phyloP scores from a whole-genome alignment of 805 yeast species.

The Barnettozyma wickerhamii region DNA sequence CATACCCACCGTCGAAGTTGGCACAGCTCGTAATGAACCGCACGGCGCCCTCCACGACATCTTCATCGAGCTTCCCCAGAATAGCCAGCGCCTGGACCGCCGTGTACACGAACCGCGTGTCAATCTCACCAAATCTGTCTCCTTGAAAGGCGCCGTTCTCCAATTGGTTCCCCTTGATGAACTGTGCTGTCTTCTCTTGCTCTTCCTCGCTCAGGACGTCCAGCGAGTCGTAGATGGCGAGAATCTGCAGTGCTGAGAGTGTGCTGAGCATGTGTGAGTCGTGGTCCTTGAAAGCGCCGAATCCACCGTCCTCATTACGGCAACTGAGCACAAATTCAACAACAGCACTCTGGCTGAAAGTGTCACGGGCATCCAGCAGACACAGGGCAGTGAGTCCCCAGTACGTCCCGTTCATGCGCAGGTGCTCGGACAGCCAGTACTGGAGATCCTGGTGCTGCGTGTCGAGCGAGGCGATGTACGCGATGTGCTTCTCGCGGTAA shows the following conservation, averaged over 20 bases:
- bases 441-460: slow-evolving; percentile 55
- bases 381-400: slow-evolving; percentile 89
- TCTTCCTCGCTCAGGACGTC: slow-evolving; percentile 35
- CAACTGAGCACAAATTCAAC: slow-evolving; percentile 68
- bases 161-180: slow-evolving; percentile 35
- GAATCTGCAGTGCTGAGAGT: slow-evolving; percentile 78
- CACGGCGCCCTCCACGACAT: slow-evolving; percentile 58
- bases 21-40: slow-evolving; percentile 63
- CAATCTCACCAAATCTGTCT: slow-evolving; percentile 88
- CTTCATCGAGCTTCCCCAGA: slow-evolving; percentile 55
- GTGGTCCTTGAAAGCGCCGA: slow-evolving; percentile 85
- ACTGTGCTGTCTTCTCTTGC: slow-evolving; percentile 30
- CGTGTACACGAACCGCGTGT: slow-evolving; percentile 84
- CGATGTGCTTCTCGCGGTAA: slow-evolving; percentile 49
- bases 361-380: slow-evolving; percentile 49
- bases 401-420: slow-evolving; percentile 85
- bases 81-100: slow-evolving; percentile 73
- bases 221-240: slow-evolving; percentile 60
- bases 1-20: slow-evolving; percentile 96
- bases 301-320: slow-evolving; percentile 61
- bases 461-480: slow-evolving; percentile 52
- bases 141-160: slow-evolving; percentile 78
- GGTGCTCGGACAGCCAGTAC: slow-evolving; percentile 88
- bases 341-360: slow-evolving; percentile 59
- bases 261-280: slow-evolving; percentile 88